Percentiles rank a stretch among this genome's conserved stretches.
These are phyloP conservation scores for Fusarium redolens DNA, from an alignment of 2,329 filamentous ascomycete genomes.

Conservation along the genomic window DNA sequence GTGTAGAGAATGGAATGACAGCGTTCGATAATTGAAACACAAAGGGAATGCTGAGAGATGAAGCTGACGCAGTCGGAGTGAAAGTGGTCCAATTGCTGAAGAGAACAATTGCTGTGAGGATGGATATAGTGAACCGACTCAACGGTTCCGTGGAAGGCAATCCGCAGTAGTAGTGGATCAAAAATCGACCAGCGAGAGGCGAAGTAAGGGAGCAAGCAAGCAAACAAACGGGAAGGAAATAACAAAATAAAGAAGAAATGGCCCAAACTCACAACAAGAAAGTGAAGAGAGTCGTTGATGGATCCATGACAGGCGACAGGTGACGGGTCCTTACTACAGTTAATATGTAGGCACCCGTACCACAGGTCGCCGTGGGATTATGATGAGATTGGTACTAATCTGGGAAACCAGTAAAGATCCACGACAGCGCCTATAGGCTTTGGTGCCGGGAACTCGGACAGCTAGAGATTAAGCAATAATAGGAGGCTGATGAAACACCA, in stretches of 20 bases:
- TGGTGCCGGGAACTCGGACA: conserved; percentile 20
- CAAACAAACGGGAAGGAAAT: conserved; percentile 14
- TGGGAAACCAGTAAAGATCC: conserved; percentile 34
- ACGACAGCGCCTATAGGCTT: conserved; percentile 42
- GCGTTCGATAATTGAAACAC: conserved; percentile 42
- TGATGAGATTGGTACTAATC: conserved; percentile 24
- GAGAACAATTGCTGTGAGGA: conserved; percentile 6
- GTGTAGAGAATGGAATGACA: conserved; percentile 37
- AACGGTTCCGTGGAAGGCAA: conserved; percentile 19
- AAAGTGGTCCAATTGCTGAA: conserved; percentile 20
- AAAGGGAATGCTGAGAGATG: conserved; percentile 43
- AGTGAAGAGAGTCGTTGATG: conserved; percentile 73
- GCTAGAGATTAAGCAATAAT: conserved; percentile 34
- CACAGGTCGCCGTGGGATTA: conserved; percentile 21
- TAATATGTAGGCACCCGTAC: conserved; percentile 43
- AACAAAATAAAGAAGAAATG: conserved; percentile 39
- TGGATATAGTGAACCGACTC: conserved; percentile 21
- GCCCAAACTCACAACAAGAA: conserved; percentile 72
- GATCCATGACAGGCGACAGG: conserved; percentile 60
- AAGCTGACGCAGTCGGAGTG: conserved; percentile 21
- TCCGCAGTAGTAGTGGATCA: conserved; percentile 16
- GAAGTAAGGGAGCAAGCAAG: conserved; percentile 27
- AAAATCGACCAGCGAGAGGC: conserved; percentile 39
- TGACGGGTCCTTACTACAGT: conserved; percentile 30
- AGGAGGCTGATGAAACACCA: conserved; percentile 43